A percentile compares a stretch with the other conserved stretches of the same genome.
These are phyloP conservation scores for Hemileccinum rubropunctum DNA, from an alignment of 768 basidiomycete genomes.

Conservation along the genomic window DNA sequence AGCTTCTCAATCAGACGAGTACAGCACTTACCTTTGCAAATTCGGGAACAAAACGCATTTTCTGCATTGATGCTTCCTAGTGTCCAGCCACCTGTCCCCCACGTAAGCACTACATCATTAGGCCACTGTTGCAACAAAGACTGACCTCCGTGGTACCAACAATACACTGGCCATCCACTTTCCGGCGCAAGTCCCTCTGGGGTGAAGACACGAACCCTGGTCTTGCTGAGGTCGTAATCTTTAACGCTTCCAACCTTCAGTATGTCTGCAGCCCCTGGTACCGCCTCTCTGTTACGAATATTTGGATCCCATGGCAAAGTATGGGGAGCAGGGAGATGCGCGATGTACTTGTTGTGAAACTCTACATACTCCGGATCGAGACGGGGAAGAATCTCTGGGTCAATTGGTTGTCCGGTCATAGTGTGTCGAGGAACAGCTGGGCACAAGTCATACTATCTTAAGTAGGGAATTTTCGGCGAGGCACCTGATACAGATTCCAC, in stretches of 20 bases:
- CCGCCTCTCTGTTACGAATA: constrained; percentile 48
- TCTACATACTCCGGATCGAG: constrained; percentile 67
- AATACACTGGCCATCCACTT: constrained; percentile 67
- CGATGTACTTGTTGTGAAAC: constrained; percentile 54
- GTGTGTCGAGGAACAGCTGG: not conserved
- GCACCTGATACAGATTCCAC: not conserved
- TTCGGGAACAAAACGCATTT: constrained; percentile 48
- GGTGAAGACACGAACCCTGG: constrained; percentile 60
- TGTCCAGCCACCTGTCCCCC: constrained; percentile 66
- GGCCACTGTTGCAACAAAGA: not conserved
- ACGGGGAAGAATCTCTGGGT: constrained; percentile 53
- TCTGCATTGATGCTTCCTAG: constrained; percentile 63
- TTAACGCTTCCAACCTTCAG: constrained; percentile 53
- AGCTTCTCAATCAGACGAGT: not conserved
- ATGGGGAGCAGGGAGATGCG: constrained; percentile 48
- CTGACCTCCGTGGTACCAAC: constrained; percentile 74
- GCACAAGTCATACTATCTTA: constrained; percentile 5
- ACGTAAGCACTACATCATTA: not conserved
- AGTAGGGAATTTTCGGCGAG: constrained; percentile 1
- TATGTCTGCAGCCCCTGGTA: constrained; percentile 56
- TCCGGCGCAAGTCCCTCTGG: constrained; percentile 48
- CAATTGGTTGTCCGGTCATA: constrained; percentile 47
- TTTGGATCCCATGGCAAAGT: constrained; percentile 60
- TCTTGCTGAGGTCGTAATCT: constrained; percentile 52
- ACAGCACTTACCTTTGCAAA: constrained; percentile 25